Evolutionary conservation across 2,329 filamentous ascomycete species (phyloP).

Genomic region (Knoxdaviesia capensis): DNA sequence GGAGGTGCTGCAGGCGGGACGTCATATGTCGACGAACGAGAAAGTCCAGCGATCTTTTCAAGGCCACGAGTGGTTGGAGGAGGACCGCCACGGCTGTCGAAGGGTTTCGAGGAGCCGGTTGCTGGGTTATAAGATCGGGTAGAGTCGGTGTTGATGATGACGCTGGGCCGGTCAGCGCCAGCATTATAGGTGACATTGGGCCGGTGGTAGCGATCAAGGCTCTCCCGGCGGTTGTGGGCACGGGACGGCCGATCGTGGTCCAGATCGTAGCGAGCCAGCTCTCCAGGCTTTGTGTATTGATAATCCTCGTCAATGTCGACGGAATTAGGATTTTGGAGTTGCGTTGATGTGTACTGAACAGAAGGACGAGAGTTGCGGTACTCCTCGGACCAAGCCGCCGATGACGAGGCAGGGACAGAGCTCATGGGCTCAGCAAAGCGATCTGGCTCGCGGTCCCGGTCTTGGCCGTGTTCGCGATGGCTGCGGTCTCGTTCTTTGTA

Average conservation of each 20-base stretch:
- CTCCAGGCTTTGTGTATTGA: constrained; percentile 42
- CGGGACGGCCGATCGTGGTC: constrained; percentile 25
- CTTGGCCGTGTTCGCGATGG: constrained; percentile 10
- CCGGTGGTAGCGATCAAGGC: constrained; percentile 33
- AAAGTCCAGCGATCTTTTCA: constrained; percentile 41
- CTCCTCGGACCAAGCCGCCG: constrained; percentile 13
- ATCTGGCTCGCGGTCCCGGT: neutral
- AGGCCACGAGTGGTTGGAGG: constrained; percentile 52
- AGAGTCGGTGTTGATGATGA: constrained; percentile 28
- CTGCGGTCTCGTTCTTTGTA: constrained; percentile 24
- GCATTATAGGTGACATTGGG: constrained; percentile 29
- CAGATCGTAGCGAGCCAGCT: constrained; percentile 40
- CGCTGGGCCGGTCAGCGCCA: constrained; percentile 19
- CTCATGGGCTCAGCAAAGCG: too few species aligned
- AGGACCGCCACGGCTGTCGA: constrained; percentile 27
- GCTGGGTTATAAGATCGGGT: constrained; percentile 19
- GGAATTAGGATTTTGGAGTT: constrained; percentile 12
- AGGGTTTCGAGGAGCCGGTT: constrained; percentile 10
- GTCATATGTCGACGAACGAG: constrained; percentile 18
- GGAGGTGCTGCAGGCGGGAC: constrained; percentile 22
- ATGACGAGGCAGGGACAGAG: too few species aligned
- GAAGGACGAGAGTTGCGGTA: constrained; percentile 27
- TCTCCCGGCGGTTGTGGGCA: constrained; percentile 26
- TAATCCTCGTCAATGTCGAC: constrained; percentile 32
- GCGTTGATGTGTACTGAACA: constrained; percentile 22